A percentile compares a stretch with the other conserved stretches of the same genome.
phyloP scores from a whole-genome alignment of 2,329 filamentous ascomycete genomes.

The Remersonia thermophila region DNA sequence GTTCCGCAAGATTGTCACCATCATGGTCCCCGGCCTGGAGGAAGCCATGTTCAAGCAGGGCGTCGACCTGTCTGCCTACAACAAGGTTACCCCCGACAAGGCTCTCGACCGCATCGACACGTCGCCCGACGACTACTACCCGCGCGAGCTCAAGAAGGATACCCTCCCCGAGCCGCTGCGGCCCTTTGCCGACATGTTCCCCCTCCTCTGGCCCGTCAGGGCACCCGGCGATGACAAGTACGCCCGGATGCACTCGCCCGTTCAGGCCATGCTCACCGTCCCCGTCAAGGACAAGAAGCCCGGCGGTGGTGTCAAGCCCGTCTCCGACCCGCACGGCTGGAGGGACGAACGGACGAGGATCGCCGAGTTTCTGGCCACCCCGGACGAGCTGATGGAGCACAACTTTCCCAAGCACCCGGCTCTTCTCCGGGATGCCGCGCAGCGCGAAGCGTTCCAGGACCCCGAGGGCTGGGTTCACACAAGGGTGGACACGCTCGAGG shows the following conservation, averaged over 20 bases:
- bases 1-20: slow-evolving; percentile 67
- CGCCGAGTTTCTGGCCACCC: slow-evolving; percentile 61
- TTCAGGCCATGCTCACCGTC: slow-evolving; percentile 71
- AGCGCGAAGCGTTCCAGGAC: slow-evolving; percentile 36
- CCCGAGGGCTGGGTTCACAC: slow-evolving; percentile 78
- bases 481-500: slow-evolving; percentile 50
- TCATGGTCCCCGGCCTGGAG: slow-evolving; percentile 89
- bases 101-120: slow-evolving; percentile 26
- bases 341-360: slow-evolving; percentile 69
- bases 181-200: slow-evolving; percentile 70
- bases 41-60: slow-evolving; percentile 70
- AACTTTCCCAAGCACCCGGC: slow-evolving; percentile 78
- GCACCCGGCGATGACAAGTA: slow-evolving; percentile 76
- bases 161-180: slow-evolving; percentile 42
- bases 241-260: slow-evolving; percentile 71
- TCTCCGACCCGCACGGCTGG: slow-evolving; percentile 53
- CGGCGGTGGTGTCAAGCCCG: slow-evolving; percentile 41
- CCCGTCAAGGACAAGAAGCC: slow-evolving; percentile 56
- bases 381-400: slow-evolving; percentile 66
- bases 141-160: slow-evolving; percentile 38
- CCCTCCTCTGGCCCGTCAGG: slow-evolving; percentile 78
- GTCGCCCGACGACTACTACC: slow-evolving; percentile 49
- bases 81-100: slow-evolving; percentile 22
- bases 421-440: slow-evolving; percentile 48
- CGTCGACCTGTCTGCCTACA: slow-evolving; percentile 37